Evolutionary conservation across 2,329 filamentous ascomycete species (phyloP).

Genomic region (Botrytis elliptica): DNA sequence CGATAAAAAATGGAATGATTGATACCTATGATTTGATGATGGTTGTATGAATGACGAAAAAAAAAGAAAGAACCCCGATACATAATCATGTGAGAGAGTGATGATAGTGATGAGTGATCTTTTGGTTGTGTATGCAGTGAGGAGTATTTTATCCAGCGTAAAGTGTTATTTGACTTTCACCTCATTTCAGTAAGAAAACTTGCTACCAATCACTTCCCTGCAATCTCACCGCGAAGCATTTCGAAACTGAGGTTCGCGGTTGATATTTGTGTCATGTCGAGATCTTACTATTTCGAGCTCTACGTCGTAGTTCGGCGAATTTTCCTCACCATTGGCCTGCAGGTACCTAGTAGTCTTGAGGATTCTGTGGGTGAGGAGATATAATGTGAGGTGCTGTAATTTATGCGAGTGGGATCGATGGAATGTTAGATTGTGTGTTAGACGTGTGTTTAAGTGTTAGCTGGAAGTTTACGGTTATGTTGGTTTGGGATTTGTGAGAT

Average conservation of each 20-base stretch:
- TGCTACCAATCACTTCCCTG: not conserved
- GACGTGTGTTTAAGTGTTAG: not conserved
- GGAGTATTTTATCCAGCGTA: not conserved
- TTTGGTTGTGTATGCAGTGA: not conserved
- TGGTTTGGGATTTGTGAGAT: not conserved
- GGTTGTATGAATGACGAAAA: conserved; percentile 18
- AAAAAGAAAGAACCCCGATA: conserved; percentile 1
- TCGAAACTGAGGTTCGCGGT: not conserved
- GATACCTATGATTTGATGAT: conserved; percentile 18
- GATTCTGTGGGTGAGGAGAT: not conserved
- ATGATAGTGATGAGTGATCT: not conserved
- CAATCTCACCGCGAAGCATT: not conserved
- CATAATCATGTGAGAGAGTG: not conserved
- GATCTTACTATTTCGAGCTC: not conserved
- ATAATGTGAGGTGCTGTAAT: not conserved
- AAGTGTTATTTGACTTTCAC: not conserved
- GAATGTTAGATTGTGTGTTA: not conserved
- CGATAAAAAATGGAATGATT: conserved; percentile 5
- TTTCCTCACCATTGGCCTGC: not conserved
- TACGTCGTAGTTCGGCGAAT: not conserved
- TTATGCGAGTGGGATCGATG: not conserved
- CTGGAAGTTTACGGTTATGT: not conserved
- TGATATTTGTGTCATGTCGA: not conserved
- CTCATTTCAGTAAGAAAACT: not conserved
- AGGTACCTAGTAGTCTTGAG: not conserved